Conservation (phyloP, 2,329 filamentous ascomycete species). For the Talaromyces verruculosus region DNA sequence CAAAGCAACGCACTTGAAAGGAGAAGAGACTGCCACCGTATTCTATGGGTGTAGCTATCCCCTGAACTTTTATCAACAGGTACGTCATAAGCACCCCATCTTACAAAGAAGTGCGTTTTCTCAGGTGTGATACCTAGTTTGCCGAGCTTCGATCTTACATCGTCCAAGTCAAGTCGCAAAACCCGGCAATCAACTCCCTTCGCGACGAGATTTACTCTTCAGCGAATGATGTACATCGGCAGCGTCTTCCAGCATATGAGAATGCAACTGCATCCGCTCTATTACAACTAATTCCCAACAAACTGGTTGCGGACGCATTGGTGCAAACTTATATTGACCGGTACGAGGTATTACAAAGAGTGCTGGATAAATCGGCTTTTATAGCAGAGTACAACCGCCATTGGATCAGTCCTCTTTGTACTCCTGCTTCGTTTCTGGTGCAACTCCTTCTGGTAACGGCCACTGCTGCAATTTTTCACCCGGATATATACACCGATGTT, state of each 20-base stretch:
- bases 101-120: neutral
- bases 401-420: slow-evolving; percentile 5
- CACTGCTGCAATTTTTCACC: slow-evolving; percentile 4
- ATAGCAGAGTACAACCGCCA: slow-evolving; percentile 16
- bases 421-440: neutral
- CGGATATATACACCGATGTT: neutral
- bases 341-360: slow-evolving; percentile 6
- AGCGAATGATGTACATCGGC: neutral
- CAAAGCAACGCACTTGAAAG: slow-evolving; percentile 10
- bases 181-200: slow-evolving; percentile 12
- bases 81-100: neutral
- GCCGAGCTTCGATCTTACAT: slow-evolving; percentile 14
- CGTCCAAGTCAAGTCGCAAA: slow-evolving; percentile 12
- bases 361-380: slow-evolving; percentile 14
- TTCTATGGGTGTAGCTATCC: slow-evolving; percentile 15
- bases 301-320: neutral
- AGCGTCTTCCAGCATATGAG: neutral
- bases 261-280: neutral
- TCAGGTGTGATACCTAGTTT: slow-evolving; percentile 8
- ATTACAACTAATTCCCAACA: neutral
- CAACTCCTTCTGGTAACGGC: slow-evolving; percentile 9
- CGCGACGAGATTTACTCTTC: slow-evolving; percentile 8
- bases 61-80: slow-evolving; percentile 16
- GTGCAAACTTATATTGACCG: slow-evolving; percentile 11
- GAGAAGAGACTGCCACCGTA: slow-evolving; percentile 8